Evolutionary conservation across 768 basidiomycete species (phyloP).

Genomic region (Trametes maxima): DNA sequence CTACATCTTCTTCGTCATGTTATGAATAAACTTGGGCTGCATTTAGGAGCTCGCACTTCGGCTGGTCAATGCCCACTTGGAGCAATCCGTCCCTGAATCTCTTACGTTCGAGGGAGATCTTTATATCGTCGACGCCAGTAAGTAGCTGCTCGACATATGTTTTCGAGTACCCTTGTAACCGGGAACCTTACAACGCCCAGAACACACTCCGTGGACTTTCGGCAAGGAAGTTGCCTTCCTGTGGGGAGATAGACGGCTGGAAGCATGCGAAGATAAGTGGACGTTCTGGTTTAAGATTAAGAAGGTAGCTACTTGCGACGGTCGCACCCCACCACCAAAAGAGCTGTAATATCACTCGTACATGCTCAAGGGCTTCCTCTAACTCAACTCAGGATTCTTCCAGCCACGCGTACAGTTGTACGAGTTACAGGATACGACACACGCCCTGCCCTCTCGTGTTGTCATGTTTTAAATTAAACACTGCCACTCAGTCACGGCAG

Average conservation of each 20-base stretch:
- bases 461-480: too few relatives aligned
- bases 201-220: conserved; percentile 11
- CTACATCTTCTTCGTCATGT: background rate
- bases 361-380: too few relatives aligned
- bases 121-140: conserved; percentile 20
- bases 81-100: conserved; percentile 2
- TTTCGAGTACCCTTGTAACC: background rate
- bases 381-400: too few relatives aligned
- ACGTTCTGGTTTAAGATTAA: conserved; percentile 16
- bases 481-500: too few relatives aligned
- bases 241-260: conserved; percentile 17
- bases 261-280: conserved; percentile 20
- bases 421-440: too few relatives aligned
- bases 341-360: too few relatives aligned
- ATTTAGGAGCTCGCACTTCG: conserved; percentile 19
- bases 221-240: conserved; percentile 19
- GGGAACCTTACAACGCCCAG: background rate
- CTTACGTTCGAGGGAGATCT: conserved; percentile 10
- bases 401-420: too few relatives aligned
- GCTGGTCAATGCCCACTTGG: conserved; percentile 11
- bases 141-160: background rate
- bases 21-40: background rate
- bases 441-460: too few relatives aligned
- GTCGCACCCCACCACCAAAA: too few relatives aligned
- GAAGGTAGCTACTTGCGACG: background rate